Evolutionary conservation across 1,284 basidiomycete genomes (phyloP).

Genomic region (Puccinia triticina): DNA sequence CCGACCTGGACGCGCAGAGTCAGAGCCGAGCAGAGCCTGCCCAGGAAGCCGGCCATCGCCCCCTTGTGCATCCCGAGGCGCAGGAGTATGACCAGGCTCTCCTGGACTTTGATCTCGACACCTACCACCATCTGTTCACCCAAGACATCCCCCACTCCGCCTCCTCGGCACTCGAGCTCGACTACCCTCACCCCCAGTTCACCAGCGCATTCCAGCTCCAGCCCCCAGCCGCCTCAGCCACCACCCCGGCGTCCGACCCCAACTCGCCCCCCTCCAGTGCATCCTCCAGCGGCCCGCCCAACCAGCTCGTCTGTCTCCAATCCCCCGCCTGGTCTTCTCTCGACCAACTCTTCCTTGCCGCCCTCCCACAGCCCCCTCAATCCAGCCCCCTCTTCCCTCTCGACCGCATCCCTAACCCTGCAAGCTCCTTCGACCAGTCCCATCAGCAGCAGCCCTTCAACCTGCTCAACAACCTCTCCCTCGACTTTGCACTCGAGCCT

Average conservation of each 20-base stretch:
- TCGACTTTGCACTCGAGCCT: neutral
- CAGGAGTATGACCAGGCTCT: no score
- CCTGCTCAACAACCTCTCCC: neutral
- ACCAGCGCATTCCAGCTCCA: no score
- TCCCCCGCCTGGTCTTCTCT: neutral
- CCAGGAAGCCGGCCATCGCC: no score
- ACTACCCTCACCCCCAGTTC: neutral
- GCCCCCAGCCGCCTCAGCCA: no score
- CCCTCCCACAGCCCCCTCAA: neutral
- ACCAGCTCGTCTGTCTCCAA: no score
- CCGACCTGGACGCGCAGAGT: no score
- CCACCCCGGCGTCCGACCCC: no score
- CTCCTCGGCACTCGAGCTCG: neutral
- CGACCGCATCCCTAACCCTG: neutral
- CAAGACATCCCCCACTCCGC: neutral
- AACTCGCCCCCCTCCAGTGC: no score
- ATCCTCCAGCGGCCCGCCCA: no score
- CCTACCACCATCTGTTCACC: neutral
- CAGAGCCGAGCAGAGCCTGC: no score
- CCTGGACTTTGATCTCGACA: neutral
- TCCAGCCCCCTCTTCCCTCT: neutral
- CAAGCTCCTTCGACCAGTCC: neutral
- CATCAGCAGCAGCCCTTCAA: neutral
- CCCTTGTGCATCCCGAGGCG: no score
- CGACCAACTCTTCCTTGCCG: slow-evolving; percentile 1